Percentiles rank a stretch among this genome's conserved stretches.
Evolutionary conservation across 2,329 filamentous ascomycete species (phyloP).

Genomic region (Daldinia eschscholtzii): DNA sequence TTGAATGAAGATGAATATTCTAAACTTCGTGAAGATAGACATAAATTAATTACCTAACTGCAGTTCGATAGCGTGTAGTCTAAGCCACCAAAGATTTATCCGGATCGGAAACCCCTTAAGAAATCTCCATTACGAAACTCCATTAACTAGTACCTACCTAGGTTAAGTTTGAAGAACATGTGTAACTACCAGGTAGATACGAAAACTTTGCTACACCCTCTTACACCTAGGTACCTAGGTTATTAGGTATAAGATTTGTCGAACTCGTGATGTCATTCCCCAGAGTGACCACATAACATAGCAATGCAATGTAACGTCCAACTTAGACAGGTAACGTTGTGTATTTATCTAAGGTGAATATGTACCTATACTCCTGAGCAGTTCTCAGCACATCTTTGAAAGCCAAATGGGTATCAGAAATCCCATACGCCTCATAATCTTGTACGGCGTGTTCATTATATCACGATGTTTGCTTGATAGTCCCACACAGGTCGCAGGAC

Average conservation of each 20-base stretch:
- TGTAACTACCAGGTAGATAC: neutral
- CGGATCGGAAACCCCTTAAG: neutral
- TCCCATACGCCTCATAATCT: constrained; percentile 7
- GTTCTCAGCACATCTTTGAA: neutral
- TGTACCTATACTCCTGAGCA: neutral
- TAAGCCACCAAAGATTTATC: too few species aligned
- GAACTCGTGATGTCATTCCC: constrained; percentile 25
- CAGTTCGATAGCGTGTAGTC: too few species aligned
- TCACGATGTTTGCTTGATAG: constrained; percentile 59
- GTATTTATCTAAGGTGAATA: too few species aligned
- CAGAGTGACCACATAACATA: neutral
- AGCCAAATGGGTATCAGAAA: constrained; percentile 21
- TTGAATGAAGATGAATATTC: constrained; percentile 29
- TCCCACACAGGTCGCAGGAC: constrained; percentile 68
- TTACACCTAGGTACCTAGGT: too few species aligned
- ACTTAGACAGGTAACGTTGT: too few species aligned
- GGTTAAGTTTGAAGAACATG: neutral
- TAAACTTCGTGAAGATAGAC: constrained; percentile 20
- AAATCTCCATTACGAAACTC: neutral
- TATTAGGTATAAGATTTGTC: neutral
- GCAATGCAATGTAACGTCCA: neutral
- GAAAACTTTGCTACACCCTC: neutral
- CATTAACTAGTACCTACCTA: neutral
- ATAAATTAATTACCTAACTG: constrained; percentile 12
- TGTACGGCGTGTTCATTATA: constrained; percentile 5